Percentiles rank a stretch among this genome's conserved stretches.
These are phyloP conservation scores for Pseudonectria foliicola DNA, from an alignment of 2,329 filamentous ascomycete species.

Conservation along the genomic window DNA sequence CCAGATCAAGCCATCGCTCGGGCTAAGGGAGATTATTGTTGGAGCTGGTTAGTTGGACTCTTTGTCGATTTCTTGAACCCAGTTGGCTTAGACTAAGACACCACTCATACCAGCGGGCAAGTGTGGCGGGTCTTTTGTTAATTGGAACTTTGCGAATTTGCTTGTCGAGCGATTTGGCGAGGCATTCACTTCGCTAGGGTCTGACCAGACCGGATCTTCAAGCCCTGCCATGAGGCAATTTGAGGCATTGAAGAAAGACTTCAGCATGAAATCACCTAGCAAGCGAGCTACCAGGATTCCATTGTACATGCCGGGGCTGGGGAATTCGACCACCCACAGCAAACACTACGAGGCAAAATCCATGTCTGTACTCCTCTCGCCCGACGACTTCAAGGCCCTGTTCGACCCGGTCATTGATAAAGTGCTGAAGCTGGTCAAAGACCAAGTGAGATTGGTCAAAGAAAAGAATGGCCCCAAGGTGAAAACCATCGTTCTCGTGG, in stretches of 20 bases:
- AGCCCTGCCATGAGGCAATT: slow-evolving; percentile 12
- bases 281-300: not conserved
- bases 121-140: slow-evolving; percentile 8
- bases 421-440: not conserved
- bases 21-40: slow-evolving; percentile 1
- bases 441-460: slow-evolving; percentile 2
- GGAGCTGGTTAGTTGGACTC: not conserved
- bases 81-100: no score
- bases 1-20: not conserved
- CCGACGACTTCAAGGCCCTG: slow-evolving; percentile 2
- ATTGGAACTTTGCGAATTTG: slow-evolving; percentile 8
- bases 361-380: not conserved
- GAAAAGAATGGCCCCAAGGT: not conserved
- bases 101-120: slow-evolving; percentile 3
- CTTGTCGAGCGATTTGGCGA: slow-evolving; percentile 6
- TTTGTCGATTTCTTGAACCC: no score
- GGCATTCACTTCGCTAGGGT: slow-evolving; percentile 1
- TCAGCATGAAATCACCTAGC: slow-evolving; percentile 8
- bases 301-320: not conserved
- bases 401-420: slow-evolving; percentile 4
- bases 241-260: slow-evolving; percentile 11
- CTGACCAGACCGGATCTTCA: slow-evolving; percentile 8
- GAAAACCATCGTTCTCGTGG: slow-evolving; percentile 3
- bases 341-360: slow-evolving; percentile 1
- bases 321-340: not conserved